Conservation (phyloP, 139 green algal genomes). For the Closterium sp. region DNA sequence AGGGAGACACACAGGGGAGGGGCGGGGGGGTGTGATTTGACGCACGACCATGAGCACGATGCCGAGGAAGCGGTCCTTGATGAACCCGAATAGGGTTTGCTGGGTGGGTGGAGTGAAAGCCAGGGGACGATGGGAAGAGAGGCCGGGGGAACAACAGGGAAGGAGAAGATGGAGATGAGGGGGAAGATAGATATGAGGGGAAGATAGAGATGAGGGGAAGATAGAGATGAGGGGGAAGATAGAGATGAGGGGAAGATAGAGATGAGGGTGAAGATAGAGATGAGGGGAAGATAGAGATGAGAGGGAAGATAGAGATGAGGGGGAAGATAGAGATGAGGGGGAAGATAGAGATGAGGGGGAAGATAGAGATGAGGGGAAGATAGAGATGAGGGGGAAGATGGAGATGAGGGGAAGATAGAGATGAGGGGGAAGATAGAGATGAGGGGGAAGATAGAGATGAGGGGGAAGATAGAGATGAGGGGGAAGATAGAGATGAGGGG, state of each 20-base stretch:
- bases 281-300: too few relatives aligned
- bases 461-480: neutral
- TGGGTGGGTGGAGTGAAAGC: neutral
- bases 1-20: too few relatives aligned
- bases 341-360: neutral
- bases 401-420: too few relatives aligned
- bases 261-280: neutral
- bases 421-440: neutral
- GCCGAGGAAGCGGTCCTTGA: conserved; percentile 67
- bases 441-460: neutral
- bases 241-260: neutral
- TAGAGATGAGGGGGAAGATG: conserved; percentile 18
- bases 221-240: neutral
- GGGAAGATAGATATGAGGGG: neutral
- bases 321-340: neutral
- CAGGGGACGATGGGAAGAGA: neutral
- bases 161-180: neutral
- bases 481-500: too few relatives aligned
- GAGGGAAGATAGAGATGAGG: conserved; percentile 42
- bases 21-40: too few relatives aligned
- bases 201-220: too few relatives aligned
- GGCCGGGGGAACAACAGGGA: too few relatives aligned
- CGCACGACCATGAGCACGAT: conserved; percentile 59
- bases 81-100: conserved; percentile 65
- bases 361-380: neutral